A percentile compares a stretch with the other conserved stretches of the same genome.
Conservation (phyloP, 2,329 filamentous ascomycete species). For the Penicillium brevicompactum region DNA sequence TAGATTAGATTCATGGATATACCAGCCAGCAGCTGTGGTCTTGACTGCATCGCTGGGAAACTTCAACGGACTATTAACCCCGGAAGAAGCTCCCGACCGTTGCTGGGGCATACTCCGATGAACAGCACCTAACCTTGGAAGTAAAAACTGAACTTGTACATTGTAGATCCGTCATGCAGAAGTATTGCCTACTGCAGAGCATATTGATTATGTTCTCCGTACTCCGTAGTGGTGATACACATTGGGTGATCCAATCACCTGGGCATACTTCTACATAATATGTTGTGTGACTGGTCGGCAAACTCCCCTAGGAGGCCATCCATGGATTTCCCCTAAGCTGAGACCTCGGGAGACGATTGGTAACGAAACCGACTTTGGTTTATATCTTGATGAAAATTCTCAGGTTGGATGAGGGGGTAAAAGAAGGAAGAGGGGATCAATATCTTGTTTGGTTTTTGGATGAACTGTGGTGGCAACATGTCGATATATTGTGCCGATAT, state of each 20-base stretch:
- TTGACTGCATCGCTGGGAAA: neutral
- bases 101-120: neutral
- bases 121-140: neutral
- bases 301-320: neutral
- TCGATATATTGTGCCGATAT: neutral
- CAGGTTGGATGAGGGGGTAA: neutral
- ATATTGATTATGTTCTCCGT: neutral
- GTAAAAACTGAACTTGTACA: no score
- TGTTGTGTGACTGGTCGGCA: slow-evolving; percentile 7
- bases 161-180: no score
- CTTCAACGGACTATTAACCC: neutral
- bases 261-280: neutral
- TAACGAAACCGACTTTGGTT: neutral
- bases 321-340: neutral
- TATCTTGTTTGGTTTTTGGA: neutral
- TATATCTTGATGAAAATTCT: neutral
- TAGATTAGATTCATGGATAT: no score
- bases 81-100: neutral
- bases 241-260: neutral
- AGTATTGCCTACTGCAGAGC: no score
- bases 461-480: neutral
- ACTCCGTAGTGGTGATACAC: neutral
- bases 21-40: no score
- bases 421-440: no score
- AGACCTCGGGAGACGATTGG: slow-evolving; percentile 1